Conservation (phyloP, 2,329 filamentous ascomycete species). For the Colletotrichum sansevieriae region DNA sequence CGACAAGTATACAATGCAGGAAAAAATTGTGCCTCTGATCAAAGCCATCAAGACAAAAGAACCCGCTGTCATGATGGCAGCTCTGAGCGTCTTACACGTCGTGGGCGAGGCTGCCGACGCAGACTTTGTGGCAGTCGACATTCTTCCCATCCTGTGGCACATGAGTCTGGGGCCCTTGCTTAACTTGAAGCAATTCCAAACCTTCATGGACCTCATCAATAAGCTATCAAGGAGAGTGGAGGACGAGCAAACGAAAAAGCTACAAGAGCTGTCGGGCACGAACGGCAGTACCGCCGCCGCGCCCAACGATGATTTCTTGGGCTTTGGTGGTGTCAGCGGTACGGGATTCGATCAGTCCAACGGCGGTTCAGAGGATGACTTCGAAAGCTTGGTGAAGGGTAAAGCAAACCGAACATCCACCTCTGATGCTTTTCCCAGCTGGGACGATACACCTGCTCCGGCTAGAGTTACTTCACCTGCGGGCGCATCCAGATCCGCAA, state of each 20-base stretch:
- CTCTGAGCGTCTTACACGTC: slow-evolving; percentile 85
- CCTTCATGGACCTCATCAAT: slow-evolving; percentile 92
- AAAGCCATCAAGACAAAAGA: slow-evolving; percentile 98
- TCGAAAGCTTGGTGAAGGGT: slow-evolving; percentile 91
- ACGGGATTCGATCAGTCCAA: slow-evolving; percentile 65
- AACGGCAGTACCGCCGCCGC: slow-evolving; percentile 63
- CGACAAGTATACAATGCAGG: slow-evolving; percentile 98
- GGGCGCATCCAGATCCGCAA: slow-evolving; percentile 51
- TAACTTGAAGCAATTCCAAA: slow-evolving; percentile 87
- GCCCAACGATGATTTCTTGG: slow-evolving; percentile 76
- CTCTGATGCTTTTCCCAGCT: slow-evolving; percentile 59
- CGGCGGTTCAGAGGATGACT: slow-evolving; percentile 77
- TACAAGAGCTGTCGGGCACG: slow-evolving; percentile 82
- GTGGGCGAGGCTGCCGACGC: slow-evolving; percentile 86
- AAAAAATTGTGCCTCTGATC: slow-evolving; percentile 92
- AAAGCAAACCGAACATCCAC: slow-evolving; percentile 57
- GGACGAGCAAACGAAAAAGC: slow-evolving; percentile 87
- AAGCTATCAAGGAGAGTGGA: slow-evolving; percentile 84
- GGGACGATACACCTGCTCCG: slow-evolving; percentile 60
- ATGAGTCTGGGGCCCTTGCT: slow-evolving; percentile 93
- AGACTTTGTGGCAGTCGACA: slow-evolving; percentile 92
- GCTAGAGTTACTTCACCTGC: slow-evolving; percentile 52
- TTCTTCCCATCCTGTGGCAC: slow-evolving; percentile 89
- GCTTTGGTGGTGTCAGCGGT: slow-evolving; percentile 76
- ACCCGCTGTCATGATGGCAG: slow-evolving; percentile 96